phyloP scores from a whole-genome alignment of 176 grass and related monocot species.

The Thinopyrum elongatum region DNA sequence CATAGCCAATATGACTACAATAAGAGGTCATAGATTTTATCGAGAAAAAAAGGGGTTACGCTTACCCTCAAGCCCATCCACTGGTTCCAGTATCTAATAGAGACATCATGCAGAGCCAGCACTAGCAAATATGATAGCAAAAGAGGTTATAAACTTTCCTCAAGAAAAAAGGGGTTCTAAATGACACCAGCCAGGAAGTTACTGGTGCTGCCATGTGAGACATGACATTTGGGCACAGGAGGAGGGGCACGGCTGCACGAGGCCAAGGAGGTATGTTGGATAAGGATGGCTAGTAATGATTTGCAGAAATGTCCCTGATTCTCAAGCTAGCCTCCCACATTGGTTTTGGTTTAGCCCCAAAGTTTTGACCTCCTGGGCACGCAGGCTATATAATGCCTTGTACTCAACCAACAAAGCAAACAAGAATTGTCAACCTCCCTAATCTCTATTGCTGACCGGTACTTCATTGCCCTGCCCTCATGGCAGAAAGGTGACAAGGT shows the following conservation, averaged over 20 bases:
- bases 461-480: background rate
- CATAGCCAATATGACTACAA: background rate
- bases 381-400: background rate
- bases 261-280: background rate
- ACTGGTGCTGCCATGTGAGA: background rate
- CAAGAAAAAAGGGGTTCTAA: background rate
- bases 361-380: background rate
- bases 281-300: background rate
- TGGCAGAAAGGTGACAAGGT: background rate
- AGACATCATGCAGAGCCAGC: too few species aligned
- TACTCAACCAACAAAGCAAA: background rate
- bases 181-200: background rate
- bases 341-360: constrained; percentile 4
- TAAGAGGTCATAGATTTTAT: background rate
- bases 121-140: too few species aligned
- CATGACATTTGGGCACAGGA: background rate
- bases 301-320: background rate
- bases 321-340: background rate
- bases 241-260: background rate
- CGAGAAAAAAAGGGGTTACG: too few species aligned
- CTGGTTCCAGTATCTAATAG: too few species aligned
- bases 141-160: background rate
- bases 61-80: too few species aligned
- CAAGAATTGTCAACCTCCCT: background rate
- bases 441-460: background rate